Percentiles rank a stretch among this genome's conserved stretches.
Evolutionary conservation across 2,329 filamentous ascomycete species (phyloP).

Genomic region (Colletotrichum cuscutae): DNA sequence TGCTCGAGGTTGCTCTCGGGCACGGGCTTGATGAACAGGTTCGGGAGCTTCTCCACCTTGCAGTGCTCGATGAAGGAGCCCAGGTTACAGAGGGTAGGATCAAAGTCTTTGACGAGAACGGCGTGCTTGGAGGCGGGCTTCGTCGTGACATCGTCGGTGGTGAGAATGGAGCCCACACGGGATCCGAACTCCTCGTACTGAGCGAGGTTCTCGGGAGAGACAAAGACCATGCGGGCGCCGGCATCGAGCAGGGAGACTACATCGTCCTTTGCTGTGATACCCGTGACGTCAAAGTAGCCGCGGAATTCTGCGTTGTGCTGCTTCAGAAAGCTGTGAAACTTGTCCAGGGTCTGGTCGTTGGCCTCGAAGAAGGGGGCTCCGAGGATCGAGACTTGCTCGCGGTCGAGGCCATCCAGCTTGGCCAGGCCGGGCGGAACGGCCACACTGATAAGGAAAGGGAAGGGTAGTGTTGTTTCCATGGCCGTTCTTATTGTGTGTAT

Average conservation of each 20-base stretch:
- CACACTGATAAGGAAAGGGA: slow-evolving; percentile 71
- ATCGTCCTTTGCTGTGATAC: slow-evolving; percentile 75
- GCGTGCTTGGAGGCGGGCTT: slow-evolving; percentile 55
- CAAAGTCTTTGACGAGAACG: slow-evolving; percentile 64
- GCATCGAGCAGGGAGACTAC: slow-evolving; percentile 84
- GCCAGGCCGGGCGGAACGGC: slow-evolving; percentile 60
- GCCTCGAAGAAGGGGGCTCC: slow-evolving; percentile 69
- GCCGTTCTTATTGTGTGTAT: slow-evolving; percentile 32
- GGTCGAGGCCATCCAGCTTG: slow-evolving; percentile 62
- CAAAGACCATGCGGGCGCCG: slow-evolving; percentile 87
- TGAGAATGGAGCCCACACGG: slow-evolving; percentile 64
- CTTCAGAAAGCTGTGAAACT: slow-evolving; percentile 58
- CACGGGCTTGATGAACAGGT: slow-evolving; percentile 62
- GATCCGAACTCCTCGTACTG: slow-evolving; percentile 65
- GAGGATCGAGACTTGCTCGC: slow-evolving; percentile 67
- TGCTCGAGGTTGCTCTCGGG: slow-evolving; percentile 56
- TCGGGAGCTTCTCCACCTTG: slow-evolving; percentile 57
- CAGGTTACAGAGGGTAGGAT: slow-evolving; percentile 53
- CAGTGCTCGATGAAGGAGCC: slow-evolving; percentile 56
- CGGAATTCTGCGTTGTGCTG: slow-evolving; percentile 63
- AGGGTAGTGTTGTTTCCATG: slow-evolving; percentile 73
- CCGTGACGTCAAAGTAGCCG: slow-evolving; percentile 82
- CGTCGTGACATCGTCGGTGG: slow-evolving; percentile 54
- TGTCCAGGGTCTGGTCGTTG: slow-evolving; percentile 57
- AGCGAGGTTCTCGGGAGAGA: slow-evolving; percentile 75